Percentiles rank a stretch among this genome's conserved stretches.
These are phyloP conservation scores for Colletotrichum sp. DNA, from an alignment of 2,329 filamentous ascomycete genomes.

Conservation along the genomic window DNA sequence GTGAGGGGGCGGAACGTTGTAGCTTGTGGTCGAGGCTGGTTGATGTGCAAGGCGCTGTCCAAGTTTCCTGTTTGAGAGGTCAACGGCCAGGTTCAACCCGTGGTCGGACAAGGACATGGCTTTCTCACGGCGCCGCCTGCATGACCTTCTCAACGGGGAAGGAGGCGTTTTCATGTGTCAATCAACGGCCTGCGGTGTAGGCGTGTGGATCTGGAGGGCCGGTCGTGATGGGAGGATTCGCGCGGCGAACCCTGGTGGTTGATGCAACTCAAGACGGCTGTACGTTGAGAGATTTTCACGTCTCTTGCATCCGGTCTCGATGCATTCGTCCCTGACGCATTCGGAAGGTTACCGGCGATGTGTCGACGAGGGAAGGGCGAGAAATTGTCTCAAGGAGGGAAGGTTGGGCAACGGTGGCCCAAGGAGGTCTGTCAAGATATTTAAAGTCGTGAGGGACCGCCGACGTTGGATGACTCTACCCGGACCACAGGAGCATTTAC, in stretches of 20 bases:
- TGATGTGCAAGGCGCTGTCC: background rate
- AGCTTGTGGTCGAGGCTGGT: background rate
- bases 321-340: background rate
- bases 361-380: background rate
- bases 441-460: conserved; percentile 11
- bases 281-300: background rate
- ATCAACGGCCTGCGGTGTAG: background rate
- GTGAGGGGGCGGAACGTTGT: background rate
- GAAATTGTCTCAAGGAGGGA: background rate
- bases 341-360: background rate
- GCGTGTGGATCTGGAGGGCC: background rate
- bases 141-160: background rate
- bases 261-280: conserved; percentile 15
- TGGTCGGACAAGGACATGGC: conserved; percentile 1
- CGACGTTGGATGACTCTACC: background rate
- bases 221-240: background rate
- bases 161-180: background rate
- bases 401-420: background rate
- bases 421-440: background rate
- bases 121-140: background rate
- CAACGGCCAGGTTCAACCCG: background rate
- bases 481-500: conserved; percentile 7
- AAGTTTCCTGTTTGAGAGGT: conserved; percentile 5
- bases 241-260: background rate
- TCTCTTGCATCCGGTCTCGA: background rate